Evolutionary conservation across 2,329 filamentous ascomycete genomes (phyloP), one percentile per base, ranked within the genome.

Genomic region (Exophiala oligosperma): DNA sequence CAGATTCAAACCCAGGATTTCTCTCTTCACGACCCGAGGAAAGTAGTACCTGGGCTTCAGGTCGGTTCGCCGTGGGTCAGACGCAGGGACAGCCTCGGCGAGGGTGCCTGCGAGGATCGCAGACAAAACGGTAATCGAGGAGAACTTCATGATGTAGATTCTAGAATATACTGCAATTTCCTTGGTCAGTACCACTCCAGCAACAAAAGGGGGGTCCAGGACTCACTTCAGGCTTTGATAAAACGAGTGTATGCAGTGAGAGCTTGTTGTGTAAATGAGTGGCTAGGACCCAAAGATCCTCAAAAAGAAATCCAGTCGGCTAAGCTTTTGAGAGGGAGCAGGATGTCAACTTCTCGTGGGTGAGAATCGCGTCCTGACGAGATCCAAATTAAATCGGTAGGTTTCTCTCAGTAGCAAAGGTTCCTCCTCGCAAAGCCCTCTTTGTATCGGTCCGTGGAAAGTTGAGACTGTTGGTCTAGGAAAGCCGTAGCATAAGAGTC

Each of bases 31-130:
- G 41, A 64, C 64, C 51, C 58, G 59, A 23, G 67, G 69, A 49
- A 68, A 65, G 53, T 70, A 70, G 51, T 69, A 69, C 40, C 62
- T 60, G 29, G 69, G 69, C 44, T 61, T 68, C 37, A 62, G 41
- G 17, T 64, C 62, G 14, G 52, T 50, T 32, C 60, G 61, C 12
- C 57, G 64, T 14, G 57, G 62, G 41, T 61, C 48, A 23, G 53
- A 56, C 7, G 64, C 67, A 29, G 69, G 68, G 37, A 67, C 66
- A 29, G 66, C 69, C 48, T 68, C 66, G 29, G 67, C 69, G 54
- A 69, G 56, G 38, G 67, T 63, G 40, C 65, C 52, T 26, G 68
- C 59, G 14, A 64, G 65, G 48, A 69, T 53, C 6, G 67, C 65
- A 38, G 67, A 64, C 46, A 68, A 61, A 43, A 70, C 50, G 14